A percentile compares a stretch with the other conserved stretches of the same genome.
Conservation (phyloP, 345 rosid genomes). For the Eucalyptus brandiana region DNA sequence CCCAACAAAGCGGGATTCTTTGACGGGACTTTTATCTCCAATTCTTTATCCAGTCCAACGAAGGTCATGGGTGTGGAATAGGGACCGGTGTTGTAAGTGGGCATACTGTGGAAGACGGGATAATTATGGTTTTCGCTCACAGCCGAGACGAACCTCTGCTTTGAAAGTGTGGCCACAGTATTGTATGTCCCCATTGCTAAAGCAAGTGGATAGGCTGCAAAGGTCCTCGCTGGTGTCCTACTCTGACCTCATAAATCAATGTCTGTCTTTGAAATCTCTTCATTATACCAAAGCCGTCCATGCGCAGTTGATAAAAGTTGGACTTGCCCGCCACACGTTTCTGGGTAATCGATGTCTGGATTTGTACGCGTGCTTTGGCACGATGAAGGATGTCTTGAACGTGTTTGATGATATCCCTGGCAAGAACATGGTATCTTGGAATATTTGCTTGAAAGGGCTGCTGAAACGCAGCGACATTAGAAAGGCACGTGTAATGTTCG, state of each 20-base stretch:
- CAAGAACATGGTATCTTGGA: conserved; percentile 56
- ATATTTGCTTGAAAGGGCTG: conserved; percentile 41
- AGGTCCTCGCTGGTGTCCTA: conserved; percentile 16
- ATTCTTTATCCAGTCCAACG: background rate
- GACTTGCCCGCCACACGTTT: conserved; percentile 31
- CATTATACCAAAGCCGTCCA: conserved; percentile 23
- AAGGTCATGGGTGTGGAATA: background rate
- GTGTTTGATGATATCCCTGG: conserved; percentile 29
- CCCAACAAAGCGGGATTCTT: background rate
- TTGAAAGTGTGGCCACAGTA: background rate
- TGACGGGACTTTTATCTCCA: background rate
- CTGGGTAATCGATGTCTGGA: conserved; percentile 66
- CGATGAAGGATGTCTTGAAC: conserved; percentile 16
- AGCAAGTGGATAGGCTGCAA: conserved; percentile 19
- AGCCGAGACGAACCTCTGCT: background rate
- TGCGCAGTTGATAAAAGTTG: conserved; percentile 51
- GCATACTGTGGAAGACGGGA: background rate
- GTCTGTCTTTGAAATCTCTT: conserved; percentile 20
- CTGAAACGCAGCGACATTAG: conserved; percentile 1
- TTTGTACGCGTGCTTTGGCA: conserved; percentile 35
- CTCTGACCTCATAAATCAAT: conserved; percentile 29
- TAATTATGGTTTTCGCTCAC: background rate
- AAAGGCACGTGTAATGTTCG: conserved; percentile 31
- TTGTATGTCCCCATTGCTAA: conserved; percentile 31
- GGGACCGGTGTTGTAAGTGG: background rate